Percentiles rank a stretch among this genome's conserved stretches.
phyloP scores from a whole-genome alignment of 805 yeast species.

The Maudiozyma saulgeensis region DNA sequence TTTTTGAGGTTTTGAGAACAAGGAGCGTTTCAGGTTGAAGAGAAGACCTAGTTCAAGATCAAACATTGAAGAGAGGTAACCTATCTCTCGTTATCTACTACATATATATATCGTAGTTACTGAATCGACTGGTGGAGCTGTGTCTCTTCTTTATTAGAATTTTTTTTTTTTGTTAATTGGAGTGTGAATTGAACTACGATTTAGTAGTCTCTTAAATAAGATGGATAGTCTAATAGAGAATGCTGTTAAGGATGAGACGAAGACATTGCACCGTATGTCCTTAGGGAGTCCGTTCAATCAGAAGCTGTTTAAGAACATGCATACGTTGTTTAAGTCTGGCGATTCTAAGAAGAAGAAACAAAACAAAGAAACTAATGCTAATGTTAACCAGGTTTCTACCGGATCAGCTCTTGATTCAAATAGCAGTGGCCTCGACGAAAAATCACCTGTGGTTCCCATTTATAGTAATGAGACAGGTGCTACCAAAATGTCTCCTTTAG shows the following conservation, averaged over 20 bases:
- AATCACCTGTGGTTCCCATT: not conserved
- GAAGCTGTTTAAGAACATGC: conserved; percentile 18
- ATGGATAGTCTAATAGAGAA: not conserved
- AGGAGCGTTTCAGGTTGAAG: not conserved
- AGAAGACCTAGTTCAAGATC: not conserved
- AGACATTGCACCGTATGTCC: conserved; percentile 9
- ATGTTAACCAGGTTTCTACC: not conserved
- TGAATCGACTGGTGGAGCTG: no score
- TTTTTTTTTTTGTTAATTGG: not conserved
- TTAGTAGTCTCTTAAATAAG: not conserved
- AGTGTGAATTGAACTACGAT: not conserved
- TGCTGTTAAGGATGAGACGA: conserved; percentile 2
- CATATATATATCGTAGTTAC: no score
- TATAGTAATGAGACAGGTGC: not conserved
- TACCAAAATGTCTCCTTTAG: not conserved
- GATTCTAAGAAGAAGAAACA: not conserved
- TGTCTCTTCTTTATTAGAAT: not conserved
- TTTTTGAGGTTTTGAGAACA: no score
- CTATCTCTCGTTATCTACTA: no score
- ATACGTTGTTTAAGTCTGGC: conserved; percentile 13
- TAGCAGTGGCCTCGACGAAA: not conserved
- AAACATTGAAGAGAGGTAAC: no score
- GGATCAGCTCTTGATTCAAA: not conserved
- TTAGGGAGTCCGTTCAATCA: conserved; percentile 13
- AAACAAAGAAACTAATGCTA: not conserved